A percentile compares a stretch with the other conserved stretches of the same genome.
Evolutionary conservation across 768 basidiomycete genomes (phyloP).

Genomic region (Macrocybe gigantea): DNA sequence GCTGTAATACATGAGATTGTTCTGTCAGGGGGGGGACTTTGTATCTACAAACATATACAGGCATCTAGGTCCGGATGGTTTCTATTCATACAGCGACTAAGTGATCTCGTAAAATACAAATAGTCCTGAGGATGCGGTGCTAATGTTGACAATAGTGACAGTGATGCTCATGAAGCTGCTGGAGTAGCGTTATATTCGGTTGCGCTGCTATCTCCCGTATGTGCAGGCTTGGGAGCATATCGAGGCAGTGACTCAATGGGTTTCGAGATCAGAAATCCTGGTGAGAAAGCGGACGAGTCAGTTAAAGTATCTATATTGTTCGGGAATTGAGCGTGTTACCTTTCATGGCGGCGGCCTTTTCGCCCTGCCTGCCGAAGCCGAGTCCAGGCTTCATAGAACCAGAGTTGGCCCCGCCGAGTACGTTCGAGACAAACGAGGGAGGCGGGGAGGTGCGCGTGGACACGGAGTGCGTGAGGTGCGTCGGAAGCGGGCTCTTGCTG

Average conservation of each 20-base stretch:
- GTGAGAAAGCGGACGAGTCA: constrained; percentile 4
- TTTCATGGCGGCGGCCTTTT: constrained; percentile 61
- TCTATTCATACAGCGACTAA: no score
- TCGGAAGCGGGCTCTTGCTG: constrained; percentile 47
- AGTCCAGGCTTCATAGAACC: constrained; percentile 41
- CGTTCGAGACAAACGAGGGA: constrained; percentile 30
- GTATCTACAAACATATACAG: no score
- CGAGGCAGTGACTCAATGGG: constrained; percentile 59
- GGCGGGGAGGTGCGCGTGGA: constrained; percentile 28
- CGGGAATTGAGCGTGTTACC: constrained; percentile 28
- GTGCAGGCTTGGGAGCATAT: constrained; percentile 36
- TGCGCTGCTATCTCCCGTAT: constrained; percentile 6
- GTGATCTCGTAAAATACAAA: neutral
- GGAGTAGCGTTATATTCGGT: constrained; percentile 5
- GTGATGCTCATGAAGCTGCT: neutral
- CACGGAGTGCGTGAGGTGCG: constrained; percentile 29
- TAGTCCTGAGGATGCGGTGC: neutral
- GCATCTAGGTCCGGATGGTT: no score
- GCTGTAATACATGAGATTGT: no score
- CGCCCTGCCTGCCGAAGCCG: constrained; percentile 78
- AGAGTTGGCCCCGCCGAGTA: constrained; percentile 19
- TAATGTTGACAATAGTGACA: neutral
- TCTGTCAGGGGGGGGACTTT: no score
- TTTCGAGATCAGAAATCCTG: constrained; percentile 53
- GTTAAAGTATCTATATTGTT: neutral